phyloP scores from a whole-genome alignment of 2,329 filamentous ascomycete species.

The Hyphodiscus sp. region DNA sequence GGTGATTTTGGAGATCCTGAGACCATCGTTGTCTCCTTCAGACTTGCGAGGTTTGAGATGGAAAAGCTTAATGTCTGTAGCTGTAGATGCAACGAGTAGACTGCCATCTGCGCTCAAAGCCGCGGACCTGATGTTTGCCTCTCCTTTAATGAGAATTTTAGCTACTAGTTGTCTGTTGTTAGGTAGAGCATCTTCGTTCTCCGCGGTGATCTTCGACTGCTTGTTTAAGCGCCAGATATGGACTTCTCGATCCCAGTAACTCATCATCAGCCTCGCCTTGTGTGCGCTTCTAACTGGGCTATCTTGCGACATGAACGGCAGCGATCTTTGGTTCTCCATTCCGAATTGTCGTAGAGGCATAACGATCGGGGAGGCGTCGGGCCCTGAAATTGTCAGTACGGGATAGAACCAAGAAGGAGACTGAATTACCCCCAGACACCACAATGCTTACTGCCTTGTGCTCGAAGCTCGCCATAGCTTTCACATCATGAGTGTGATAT shows the following conservation, averaged over 20 bases:
- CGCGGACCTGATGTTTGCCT: conserved; percentile 76
- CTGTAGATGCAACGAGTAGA: conserved; percentile 70
- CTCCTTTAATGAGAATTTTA: conserved; percentile 62
- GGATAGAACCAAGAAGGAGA: neutral
- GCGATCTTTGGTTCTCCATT: conserved; percentile 71
- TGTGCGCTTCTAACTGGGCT: conserved; percentile 68
- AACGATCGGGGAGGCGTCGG: conserved; percentile 78
- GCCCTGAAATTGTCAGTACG: conserved; percentile 48
- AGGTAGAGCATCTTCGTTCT: conserved; percentile 34
- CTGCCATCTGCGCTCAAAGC: conserved; percentile 65
- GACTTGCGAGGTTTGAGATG: conserved; percentile 50
- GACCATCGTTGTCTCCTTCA: conserved; percentile 44
- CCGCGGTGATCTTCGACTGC: conserved; percentile 6
- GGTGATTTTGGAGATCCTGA: conserved; percentile 66
- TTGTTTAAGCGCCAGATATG: conserved; percentile 65
- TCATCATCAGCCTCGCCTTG: conserved; percentile 68
- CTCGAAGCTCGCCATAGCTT: conserved; percentile 88
- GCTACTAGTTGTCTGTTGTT: conserved; percentile 60
- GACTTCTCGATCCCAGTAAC: conserved; percentile 88
- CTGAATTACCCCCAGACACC: conserved; percentile 73
- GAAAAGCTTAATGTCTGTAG: conserved; percentile 71
- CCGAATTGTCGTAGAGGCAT: conserved; percentile 72
- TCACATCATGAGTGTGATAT: conserved; percentile 92
- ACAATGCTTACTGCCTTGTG: conserved; percentile 75
- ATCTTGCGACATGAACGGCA: conserved; percentile 78